Percentiles rank a stretch among this genome's conserved stretches.
These are phyloP conservation scores for Auricularia heimuer DNA, from an alignment of 768 basidiomycete species.

Conservation along the genomic window DNA sequence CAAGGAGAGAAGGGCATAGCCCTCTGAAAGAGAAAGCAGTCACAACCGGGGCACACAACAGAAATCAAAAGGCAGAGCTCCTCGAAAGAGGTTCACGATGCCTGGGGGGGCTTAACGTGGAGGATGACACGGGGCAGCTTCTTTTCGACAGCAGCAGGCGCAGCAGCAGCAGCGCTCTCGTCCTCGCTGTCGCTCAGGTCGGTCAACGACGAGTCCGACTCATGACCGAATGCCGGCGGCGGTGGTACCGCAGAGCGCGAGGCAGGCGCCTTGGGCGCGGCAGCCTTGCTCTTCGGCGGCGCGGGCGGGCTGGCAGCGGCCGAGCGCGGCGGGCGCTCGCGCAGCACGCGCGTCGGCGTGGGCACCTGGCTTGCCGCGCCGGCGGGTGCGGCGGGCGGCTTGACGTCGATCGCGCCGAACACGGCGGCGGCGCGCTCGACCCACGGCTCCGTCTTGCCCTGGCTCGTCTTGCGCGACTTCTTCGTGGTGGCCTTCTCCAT, in stretches of 20 bases:
- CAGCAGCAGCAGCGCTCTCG: not conserved
- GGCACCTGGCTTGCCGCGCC: constrained; percentile 15
- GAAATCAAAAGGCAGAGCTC: too few species aligned
- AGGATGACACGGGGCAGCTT: constrained; percentile 47
- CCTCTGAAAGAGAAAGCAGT: too few species aligned
- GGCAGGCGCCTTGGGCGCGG: not conserved
- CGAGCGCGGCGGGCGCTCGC: constrained; percentile 8
- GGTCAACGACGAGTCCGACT: not conserved
- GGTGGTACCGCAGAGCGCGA: not conserved
- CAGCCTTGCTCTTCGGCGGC: constrained; percentile 1
- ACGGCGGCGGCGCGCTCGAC: constrained; percentile 44
- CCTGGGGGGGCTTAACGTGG: constrained; percentile 3
- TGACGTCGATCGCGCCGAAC: constrained; percentile 35
- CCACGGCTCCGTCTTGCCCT: constrained; percentile 38
- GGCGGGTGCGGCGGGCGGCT: constrained; percentile 9
- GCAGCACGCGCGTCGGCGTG: constrained; percentile 8
- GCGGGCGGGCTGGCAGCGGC: constrained; percentile 11
- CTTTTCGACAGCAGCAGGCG: constrained; percentile 18
- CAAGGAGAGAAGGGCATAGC: too few species aligned
- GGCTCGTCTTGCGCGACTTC: constrained; percentile 36
- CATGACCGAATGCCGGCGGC: not conserved
- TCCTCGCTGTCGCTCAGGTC: not conserved
- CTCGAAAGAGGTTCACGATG: not conserved
- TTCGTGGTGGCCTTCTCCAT: constrained; percentile 58
- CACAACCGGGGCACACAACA: too few species aligned